Evolutionary conservation across 1,284 basidiomycete species (phyloP).

Genomic region (Mycena sp.): DNA sequence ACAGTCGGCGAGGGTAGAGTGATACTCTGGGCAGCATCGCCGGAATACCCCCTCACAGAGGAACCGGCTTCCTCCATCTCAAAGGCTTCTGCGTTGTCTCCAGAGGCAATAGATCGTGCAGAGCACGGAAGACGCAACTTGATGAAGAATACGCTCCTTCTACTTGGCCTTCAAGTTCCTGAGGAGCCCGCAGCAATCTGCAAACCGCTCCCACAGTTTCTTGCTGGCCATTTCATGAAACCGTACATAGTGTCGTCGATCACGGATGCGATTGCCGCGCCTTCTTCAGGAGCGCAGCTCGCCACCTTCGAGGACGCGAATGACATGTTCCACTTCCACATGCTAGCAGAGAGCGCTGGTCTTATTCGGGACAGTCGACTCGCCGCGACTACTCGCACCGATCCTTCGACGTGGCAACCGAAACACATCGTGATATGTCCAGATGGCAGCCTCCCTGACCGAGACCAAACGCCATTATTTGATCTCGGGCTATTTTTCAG

Average conservation of each 20-base stretch:
- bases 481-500: conserved; percentile 61
- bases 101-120: conserved; percentile 44
- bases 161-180: conserved; percentile 56
- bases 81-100: conserved; percentile 27
- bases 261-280: conserved; percentile 46
- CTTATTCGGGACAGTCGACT: conserved; percentile 49
- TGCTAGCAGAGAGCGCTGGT: conserved; percentile 44
- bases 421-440: conserved; percentile 63
- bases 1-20: conserved; percentile 65
- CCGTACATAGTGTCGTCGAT: conserved; percentile 49
- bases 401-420: conserved; percentile 48
- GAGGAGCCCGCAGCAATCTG: conserved; percentile 34
- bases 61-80: conserved; percentile 49
- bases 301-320: conserved; percentile 63
- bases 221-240: conserved; percentile 52
- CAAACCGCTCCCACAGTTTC: conserved; percentile 63
- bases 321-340: conserved; percentile 76
- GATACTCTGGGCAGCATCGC: conserved; percentile 68
- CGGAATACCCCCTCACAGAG: conserved; percentile 66
- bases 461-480: conserved; percentile 64
- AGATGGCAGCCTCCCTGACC: conserved; percentile 51
- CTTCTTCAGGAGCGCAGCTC: conserved; percentile 40
- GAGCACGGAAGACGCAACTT: conserved; percentile 50
- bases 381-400: conserved; percentile 35
- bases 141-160: conserved; percentile 53